Conservation (phyloP, 192 early-diverging fungal species). For the Backusella tuberculispora region DNA sequence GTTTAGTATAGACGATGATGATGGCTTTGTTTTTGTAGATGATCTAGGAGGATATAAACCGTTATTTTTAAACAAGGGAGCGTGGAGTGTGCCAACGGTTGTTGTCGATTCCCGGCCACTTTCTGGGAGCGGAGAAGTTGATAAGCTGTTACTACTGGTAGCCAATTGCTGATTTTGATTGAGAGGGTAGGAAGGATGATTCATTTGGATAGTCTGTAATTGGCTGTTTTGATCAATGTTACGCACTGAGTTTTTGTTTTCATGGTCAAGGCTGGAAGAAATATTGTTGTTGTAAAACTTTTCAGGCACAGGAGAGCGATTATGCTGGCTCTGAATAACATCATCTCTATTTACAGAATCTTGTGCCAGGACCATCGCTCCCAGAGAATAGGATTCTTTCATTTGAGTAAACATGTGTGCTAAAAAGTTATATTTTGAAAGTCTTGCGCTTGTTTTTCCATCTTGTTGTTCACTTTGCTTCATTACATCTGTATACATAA, state of each 20-base stretch:
- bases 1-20: neutral
- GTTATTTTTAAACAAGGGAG: conserved; percentile 1
- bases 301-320: neutral
- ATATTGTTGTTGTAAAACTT: neutral
- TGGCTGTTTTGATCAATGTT: neutral
- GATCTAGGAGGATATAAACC: neutral
- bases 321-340: neutral
- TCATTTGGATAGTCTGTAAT: neutral
- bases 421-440: conserved; percentile 47
- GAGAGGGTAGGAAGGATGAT: neutral
- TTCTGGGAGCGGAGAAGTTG: conserved; percentile 2
- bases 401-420: conserved; percentile 45
- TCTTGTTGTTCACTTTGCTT: neutral
- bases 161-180: neutral
- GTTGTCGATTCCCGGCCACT: neutral
- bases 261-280: neutral
- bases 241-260: neutral
- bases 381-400: conserved; percentile 33
- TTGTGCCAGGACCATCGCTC: conserved; percentile 13
- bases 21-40: neutral
- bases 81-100: conserved; percentile 5
- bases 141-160: neutral
- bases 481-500: conserved; percentile 3
- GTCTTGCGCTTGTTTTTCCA: conserved; percentile 24
- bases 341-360: conserved; percentile 16